Conservation (phyloP, 805 yeast genomes). For the Metschnikowia bowlesiae region DNA sequence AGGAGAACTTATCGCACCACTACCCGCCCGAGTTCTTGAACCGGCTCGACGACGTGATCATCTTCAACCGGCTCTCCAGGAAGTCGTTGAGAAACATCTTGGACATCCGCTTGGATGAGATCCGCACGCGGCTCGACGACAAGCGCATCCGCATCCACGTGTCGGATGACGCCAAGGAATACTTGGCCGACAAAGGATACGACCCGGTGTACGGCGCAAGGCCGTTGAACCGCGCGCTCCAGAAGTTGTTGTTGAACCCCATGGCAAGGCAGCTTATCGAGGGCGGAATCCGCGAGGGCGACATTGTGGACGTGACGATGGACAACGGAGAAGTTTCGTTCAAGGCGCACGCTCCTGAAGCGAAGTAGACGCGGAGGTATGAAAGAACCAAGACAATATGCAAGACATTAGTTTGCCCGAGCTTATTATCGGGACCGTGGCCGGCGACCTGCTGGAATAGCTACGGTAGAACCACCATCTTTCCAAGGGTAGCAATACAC, state of each 20-base stretch:
- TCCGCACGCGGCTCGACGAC: conserved; percentile 70
- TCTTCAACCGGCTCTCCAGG: conserved; percentile 86
- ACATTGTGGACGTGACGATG: conserved; percentile 26
- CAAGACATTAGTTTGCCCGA: too few species aligned
- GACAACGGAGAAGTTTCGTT: conserved; percentile 24
- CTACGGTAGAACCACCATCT: too few species aligned
- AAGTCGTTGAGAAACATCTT: conserved; percentile 72
- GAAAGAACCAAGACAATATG: background rate
- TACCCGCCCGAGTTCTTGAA: conserved; percentile 96
- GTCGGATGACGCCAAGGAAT: conserved; percentile 60
- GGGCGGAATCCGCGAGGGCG: conserved; percentile 57
- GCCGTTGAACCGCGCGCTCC: conserved; percentile 87
- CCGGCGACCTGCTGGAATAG: too few species aligned
- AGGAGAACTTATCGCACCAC: conserved; percentile 60
- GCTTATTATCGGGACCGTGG: too few species aligned
- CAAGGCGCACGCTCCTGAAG: conserved; percentile 18
- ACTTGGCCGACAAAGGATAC: conserved; percentile 83
- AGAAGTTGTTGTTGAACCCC: conserved; percentile 80
- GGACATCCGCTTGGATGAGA: conserved; percentile 77
- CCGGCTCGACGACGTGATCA: conserved; percentile 88
- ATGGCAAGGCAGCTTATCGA: conserved; percentile 74
- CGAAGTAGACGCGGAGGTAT: too few species aligned
- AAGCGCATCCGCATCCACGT: conserved; percentile 65
- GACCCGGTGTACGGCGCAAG: conserved; percentile 94
- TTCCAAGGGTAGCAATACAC: too few species aligned